Base-by-base conservation (phyloP, 306 rosid species). In the Cucurbita maxima region DNA sequence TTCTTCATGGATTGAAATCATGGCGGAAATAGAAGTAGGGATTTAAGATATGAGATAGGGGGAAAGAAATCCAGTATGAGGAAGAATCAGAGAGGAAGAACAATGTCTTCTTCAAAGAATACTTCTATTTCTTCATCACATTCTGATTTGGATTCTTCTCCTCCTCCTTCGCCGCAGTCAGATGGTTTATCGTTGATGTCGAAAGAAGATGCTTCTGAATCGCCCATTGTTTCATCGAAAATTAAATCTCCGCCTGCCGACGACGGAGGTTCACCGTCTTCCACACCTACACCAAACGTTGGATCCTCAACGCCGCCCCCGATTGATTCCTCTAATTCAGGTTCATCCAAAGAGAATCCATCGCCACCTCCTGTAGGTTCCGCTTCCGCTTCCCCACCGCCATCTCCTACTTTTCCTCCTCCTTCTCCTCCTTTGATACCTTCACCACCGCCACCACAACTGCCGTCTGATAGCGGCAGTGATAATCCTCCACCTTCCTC, bases 351-450 rank as follows among this genome's bases (percentile, higher is more conserved):
- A 0, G 9, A 79, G 6, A 53, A 64, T 14, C 19, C 82, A 3
- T 6, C 75, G 0, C 77, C 84, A 0, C 20, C 79, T 2, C 14
- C 82, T 25, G 13, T 77, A 1, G 9, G 81, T 25, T 10, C 47
- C 25, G 20, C 9, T 15, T 59, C 66, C n/a, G 10, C 84, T 8
- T 9, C 78, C 41, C 8, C 82, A 2, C 22, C 96, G 6, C 74
- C 83, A 4, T 72, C 67, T 3, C 34, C 62, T 3, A 20, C 80
- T 0, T 16, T 20, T 3, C 7, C 25, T 3, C 12, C 81, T n/a
- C 52, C 83, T 43, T 78, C 90, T 6, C 72, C 88, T 12, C 80
- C 76, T 30, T 3, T 30, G 34, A 2, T 30, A 8, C 18, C 55
- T 50, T 13, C 76, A 20, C 3, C 51, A 54, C 2, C 78, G 16